These are phyloP conservation scores for Syncephalastrum contaminatum DNA, from an alignment of 371 early-diverging fungal species.

Conservation along the genomic window DNA sequence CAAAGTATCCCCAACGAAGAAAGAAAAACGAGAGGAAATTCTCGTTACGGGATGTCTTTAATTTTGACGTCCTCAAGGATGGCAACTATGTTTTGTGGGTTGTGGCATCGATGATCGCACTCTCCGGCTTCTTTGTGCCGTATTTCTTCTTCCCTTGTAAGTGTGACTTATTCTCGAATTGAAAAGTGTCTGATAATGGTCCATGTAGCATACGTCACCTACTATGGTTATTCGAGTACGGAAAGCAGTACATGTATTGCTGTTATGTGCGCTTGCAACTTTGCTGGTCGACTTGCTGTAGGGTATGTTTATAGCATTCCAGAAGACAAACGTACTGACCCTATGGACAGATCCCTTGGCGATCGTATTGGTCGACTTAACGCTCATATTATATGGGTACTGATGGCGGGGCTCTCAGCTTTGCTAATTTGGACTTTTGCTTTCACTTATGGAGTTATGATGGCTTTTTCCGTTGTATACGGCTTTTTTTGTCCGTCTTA, in stretches of 20 bases:
- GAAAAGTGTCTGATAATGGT: background rate
- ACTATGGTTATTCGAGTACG: conserved; percentile 24
- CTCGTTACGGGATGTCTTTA: conserved; percentile 33
- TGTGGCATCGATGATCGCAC: conserved; percentile 38
- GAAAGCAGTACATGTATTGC: conserved; percentile 35
- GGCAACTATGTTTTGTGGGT: conserved; percentile 42
- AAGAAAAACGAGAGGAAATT: conserved; percentile 10
- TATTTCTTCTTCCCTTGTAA: conserved; percentile 56
- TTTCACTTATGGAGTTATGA: conserved; percentile 31
- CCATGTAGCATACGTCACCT: conserved; percentile 26
- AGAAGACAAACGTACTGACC: background rate
- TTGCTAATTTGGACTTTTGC: conserved; percentile 58
- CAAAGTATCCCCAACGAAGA: conserved; percentile 24
- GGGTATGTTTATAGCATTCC: conserved; percentile 17
- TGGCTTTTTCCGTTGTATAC: conserved; percentile 40
- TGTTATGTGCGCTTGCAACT: conserved; percentile 51
- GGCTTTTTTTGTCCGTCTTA: conserved; percentile 43
- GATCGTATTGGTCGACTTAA: conserved; percentile 52
- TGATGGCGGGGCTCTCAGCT: conserved; percentile 31
- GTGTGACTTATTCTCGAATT: background rate
- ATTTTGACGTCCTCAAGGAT: conserved; percentile 45
- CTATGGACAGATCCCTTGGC: conserved; percentile 14
- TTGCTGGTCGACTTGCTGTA: conserved; percentile 56
- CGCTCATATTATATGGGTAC: conserved; percentile 27
- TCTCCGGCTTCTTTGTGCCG: conserved; percentile 62